Evolutionary conservation across 352 stramenopile species (phyloP).

Genomic region (Pythium volutum): DNA sequence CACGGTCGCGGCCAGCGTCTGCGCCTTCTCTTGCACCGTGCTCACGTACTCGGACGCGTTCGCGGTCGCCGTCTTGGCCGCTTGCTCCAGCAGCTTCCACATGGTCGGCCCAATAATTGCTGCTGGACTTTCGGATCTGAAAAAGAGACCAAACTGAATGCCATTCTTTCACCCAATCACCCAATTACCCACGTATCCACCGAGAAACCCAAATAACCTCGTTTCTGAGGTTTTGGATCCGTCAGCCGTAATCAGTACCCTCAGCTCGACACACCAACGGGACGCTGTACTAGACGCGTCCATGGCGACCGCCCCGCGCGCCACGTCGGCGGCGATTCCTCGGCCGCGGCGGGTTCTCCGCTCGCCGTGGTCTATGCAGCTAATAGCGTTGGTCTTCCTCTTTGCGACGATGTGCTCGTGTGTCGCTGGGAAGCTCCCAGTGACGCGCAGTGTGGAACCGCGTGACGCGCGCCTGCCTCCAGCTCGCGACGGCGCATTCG

Average conservation of each 20-base stretch:
- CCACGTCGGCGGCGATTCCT: slow-evolving; percentile 3
- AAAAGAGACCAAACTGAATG: too few relatives aligned
- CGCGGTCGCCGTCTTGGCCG: slow-evolving; percentile 64
- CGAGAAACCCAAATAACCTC: slow-evolving; percentile 7
- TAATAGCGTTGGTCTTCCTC: slow-evolving; percentile 2
- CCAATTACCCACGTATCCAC: slow-evolving; percentile 11
- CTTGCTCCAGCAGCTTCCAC: slow-evolving; percentile 76
- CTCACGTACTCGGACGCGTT: slow-evolving; percentile 72
- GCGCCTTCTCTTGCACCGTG: slow-evolving; percentile 72
- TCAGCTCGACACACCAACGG: background rate
- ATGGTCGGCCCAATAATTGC: slow-evolving; percentile 26
- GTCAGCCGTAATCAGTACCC: too few relatives aligned
- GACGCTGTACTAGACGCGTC: background rate
- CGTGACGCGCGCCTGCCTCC: slow-evolving; percentile 3
- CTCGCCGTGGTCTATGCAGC: background rate
- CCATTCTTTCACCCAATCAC: slow-evolving; percentile 18
- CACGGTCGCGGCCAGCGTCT: slow-evolving; percentile 64
- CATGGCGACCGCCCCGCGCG: slow-evolving; percentile 2
- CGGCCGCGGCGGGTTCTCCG: background rate
- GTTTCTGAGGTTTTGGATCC: slow-evolving; percentile 1
- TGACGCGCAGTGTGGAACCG: slow-evolving; percentile 1
- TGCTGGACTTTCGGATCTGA: too few relatives aligned
- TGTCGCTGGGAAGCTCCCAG: slow-evolving; percentile 8
- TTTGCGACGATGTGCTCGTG: slow-evolving; percentile 12
- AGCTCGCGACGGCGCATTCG: slow-evolving; percentile 47